Percentiles rank a stretch among this genome's conserved stretches.
phyloP scores from a whole-genome alignment of 768 basidiomycete species.

The Fibroporia radiculosa region DNA sequence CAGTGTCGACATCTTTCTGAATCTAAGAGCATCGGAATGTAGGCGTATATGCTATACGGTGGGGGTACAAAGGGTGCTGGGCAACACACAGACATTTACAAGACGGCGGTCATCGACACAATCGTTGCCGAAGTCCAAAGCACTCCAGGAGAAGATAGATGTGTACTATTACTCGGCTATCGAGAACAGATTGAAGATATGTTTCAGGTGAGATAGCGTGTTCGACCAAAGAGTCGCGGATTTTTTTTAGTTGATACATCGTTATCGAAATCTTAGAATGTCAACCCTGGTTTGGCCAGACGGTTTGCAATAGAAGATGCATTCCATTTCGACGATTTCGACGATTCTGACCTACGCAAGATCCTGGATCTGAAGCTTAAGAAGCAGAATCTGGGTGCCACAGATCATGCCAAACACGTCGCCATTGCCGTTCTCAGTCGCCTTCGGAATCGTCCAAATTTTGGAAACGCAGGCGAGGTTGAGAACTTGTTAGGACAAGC shows the following conservation, averaged over 20 bases:
- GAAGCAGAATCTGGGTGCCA: constrained; percentile 48
- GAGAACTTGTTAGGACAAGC: constrained; percentile 24
- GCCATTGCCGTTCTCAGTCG: constrained; percentile 39
- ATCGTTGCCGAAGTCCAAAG: constrained; percentile 70
- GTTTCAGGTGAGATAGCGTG: constrained; percentile 54
- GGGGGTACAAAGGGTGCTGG: constrained; percentile 21
- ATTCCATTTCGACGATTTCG: constrained; percentile 63
- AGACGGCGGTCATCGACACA: constrained; percentile 66
- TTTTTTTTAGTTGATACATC: not conserved
- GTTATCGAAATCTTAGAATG: constrained; percentile 39
- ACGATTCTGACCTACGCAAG: constrained; percentile 39
- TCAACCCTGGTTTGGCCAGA: constrained; percentile 59
- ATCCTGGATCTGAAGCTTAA: constrained; percentile 52
- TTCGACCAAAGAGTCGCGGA: too few species aligned
- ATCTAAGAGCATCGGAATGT: too few species aligned
- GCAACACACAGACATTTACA: constrained; percentile 36
- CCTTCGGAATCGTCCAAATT: constrained; percentile 23
- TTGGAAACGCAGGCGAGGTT: constrained; percentile 26
- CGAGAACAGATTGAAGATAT: constrained; percentile 62
- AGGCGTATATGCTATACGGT: constrained; percentile 68
- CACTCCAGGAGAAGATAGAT: constrained; percentile 61
- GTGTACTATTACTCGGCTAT: constrained; percentile 60
- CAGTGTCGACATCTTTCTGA: not conserved
- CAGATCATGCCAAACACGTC: constrained; percentile 45
- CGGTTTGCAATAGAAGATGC: constrained; percentile 65